Evolutionary conservation across 495 filamentous ascomycete genomes (phyloP), one percentile per base, ranked within the genome.

Genomic region (Friedmanniomyces simplex): DNA sequence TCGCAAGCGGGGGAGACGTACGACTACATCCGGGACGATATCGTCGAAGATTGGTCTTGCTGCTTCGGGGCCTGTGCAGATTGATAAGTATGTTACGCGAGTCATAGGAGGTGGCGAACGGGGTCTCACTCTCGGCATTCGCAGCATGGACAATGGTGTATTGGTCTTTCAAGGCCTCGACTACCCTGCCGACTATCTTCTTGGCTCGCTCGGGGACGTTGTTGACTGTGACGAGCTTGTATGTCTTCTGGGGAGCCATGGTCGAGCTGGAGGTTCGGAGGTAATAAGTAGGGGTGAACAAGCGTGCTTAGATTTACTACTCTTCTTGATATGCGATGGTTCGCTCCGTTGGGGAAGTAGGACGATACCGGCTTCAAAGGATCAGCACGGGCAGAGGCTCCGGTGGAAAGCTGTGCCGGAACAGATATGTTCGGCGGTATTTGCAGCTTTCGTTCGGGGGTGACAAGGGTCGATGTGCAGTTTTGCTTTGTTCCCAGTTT

Each of bases 201-300:
- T 80, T 77, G 37, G 83, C 83, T 30, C 83, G 76, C 58, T 83
- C 82, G 10, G 83, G 83, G 0, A 76, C 82, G 46, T 77, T 87
- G 73, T 86, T 86, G 62, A 87, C 83, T 12, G 82, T 85, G 47
- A 84, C 77, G 21, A 87, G 77, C 51, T 69, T 77, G 69, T 75
- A 86, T 18, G 80, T 79, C 34, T 79, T 80, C 61, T 79, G 30
- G 7, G 55, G 18, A 10, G 47, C 46, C 46, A 49, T 49, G 46
- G 6, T 49, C 4, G 28, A 32, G n/a, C n/a, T n/a, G n/a, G n/a
- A n/a, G n/a, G n/a, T n/a, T n/a, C n/a, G n/a, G n/a, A n/a, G n/a
- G n/a, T n/a, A n/a, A n/a, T n/a, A n/a, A n/a, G n/a, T n/a, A n/a
- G n/a, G n/a, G n/a, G n/a, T n/a, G n/a, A n/a, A n/a, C n/a, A n/a